Evolutionary conservation across 2,329 filamentous ascomycete genomes (phyloP).

Genomic region (Colletotrichum costaricense): DNA sequence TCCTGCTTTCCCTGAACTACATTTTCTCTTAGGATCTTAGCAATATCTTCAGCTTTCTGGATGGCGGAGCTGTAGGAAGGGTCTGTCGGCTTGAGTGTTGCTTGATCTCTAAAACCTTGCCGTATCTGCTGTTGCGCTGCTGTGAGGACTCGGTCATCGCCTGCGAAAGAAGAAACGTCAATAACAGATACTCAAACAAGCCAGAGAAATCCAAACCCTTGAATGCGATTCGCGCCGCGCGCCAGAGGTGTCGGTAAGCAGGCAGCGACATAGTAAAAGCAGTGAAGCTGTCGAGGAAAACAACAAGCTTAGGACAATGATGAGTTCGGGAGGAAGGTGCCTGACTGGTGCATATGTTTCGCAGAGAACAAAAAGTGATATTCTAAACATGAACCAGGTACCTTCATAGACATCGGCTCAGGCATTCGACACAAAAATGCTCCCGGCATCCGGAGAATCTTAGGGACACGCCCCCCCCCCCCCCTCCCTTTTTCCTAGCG

Average conservation of each 20-base stretch:
- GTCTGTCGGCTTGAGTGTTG: slow-evolving; percentile 66
- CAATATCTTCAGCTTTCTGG: slow-evolving; percentile 84
- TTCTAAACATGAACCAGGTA: neutral
- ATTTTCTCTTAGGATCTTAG: slow-evolving; percentile 82
- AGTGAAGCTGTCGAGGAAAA: neutral
- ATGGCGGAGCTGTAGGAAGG: slow-evolving; percentile 74
- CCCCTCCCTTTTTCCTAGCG: neutral
- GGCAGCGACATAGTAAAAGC: slow-evolving; percentile 68
- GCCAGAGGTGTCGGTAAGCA: slow-evolving; percentile 85
- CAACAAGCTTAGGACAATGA: neutral
- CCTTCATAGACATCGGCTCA: neutral
- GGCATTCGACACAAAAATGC: neutral
- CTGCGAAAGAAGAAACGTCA: slow-evolving; percentile 55
- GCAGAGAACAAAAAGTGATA: neutral
- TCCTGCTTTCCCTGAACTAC: slow-evolving; percentile 82
- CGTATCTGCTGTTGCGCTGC: slow-evolving; percentile 82
- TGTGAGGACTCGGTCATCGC: slow-evolving; percentile 74
- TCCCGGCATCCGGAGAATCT: neutral
- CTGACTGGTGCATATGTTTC: neutral
- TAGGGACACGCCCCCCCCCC: neutral
- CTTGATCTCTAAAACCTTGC: slow-evolving; percentile 76
- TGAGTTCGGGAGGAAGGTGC: neutral
- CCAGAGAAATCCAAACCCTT: slow-evolving; percentile 66
- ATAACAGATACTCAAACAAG: neutral
- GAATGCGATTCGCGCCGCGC: slow-evolving; percentile 86